Evolutionary conservation across 306 rosid species (phyloP).

Genomic region (Hippophae tibetana): DNA sequence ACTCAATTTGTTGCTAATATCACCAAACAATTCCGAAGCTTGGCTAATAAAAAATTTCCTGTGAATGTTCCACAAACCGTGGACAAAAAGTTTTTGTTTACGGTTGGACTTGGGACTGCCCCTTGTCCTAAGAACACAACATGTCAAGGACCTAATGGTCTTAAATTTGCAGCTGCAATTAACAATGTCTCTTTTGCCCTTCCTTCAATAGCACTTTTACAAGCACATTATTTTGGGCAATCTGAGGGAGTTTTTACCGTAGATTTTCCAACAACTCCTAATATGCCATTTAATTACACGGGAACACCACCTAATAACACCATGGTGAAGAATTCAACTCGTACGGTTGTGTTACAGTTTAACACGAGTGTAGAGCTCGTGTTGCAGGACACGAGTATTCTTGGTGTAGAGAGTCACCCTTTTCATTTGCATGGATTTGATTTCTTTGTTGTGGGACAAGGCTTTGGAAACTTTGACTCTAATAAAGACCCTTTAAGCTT

Average conservation of each 20-base stretch:
- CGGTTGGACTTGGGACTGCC: slow-evolving; percentile 60
- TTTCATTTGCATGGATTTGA: slow-evolving; percentile 78
- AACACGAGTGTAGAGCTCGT: slow-evolving; percentile 70
- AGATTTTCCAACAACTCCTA: slow-evolving; percentile 52
- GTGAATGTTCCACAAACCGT: slow-evolving; percentile 52
- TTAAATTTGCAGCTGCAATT: slow-evolving; percentile 55
- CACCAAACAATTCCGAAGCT: slow-evolving; percentile 35
- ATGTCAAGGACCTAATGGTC: slow-evolving; percentile 73
- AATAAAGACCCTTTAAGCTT: slow-evolving; percentile 53
- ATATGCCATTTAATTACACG: slow-evolving; percentile 51
- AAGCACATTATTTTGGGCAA: slow-evolving; percentile 38
- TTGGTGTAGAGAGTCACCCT: slow-evolving; percentile 76
- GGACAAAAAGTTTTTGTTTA: slow-evolving; percentile 49
- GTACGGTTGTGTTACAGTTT: slow-evolving; percentile 44
- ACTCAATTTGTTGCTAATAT: slow-evolving; percentile 52
- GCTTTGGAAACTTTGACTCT: slow-evolving; percentile 69
- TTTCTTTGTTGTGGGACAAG: slow-evolving; percentile 64
- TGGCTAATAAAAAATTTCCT: slow-evolving; percentile 47
- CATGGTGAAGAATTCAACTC: slow-evolving; percentile 45
- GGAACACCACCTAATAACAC: slow-evolving; percentile 73
- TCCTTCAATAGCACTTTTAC: slow-evolving; percentile 55
- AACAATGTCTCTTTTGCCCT: slow-evolving; percentile 67
- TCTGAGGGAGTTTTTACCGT: slow-evolving; percentile 43
- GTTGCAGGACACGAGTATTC: slow-evolving; percentile 59
- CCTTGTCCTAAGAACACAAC: slow-evolving; percentile 67